Evolutionary conservation across 179 eudicot genomes (phyloP).

Genomic region (Carnegiea gigantea): DNA sequence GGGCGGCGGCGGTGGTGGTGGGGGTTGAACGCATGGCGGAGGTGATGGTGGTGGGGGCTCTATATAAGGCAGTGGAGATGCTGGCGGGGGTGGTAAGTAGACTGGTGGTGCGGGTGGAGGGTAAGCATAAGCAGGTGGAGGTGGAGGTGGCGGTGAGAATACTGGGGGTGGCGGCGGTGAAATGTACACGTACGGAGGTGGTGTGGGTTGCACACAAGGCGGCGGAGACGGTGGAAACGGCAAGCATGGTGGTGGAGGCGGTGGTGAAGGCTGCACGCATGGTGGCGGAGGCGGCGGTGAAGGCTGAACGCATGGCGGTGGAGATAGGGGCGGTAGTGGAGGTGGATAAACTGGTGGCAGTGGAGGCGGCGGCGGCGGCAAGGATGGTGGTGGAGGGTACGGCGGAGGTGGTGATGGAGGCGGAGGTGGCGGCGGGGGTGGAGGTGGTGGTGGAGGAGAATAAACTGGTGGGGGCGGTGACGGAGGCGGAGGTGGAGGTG

Average conservation of each 20-base stretch:
- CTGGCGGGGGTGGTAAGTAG: slow-evolving; percentile 7
- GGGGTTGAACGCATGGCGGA: slow-evolving; percentile 17
- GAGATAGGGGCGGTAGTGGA: slow-evolving; percentile 32
- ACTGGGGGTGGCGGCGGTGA: slow-evolving; percentile 31
- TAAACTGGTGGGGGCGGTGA: slow-evolving; percentile 22
- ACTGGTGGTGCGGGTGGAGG: slow-evolving; percentile 25
- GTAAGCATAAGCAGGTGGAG: slow-evolving; percentile 12
- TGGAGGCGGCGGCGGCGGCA: slow-evolving; percentile 36
- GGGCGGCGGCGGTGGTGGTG: slow-evolving; percentile 28
- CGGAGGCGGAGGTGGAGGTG: slow-evolving; percentile 8
- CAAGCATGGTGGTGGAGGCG: slow-evolving; percentile 30
- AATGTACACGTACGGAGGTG: slow-evolving; percentile 25
- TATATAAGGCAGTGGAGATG: no score
- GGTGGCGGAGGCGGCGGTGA: slow-evolving; percentile 24
- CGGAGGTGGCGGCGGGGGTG: slow-evolving; percentile 33
- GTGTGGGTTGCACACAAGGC: slow-evolving; percentile 24
- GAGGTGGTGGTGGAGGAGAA: slow-evolving; percentile 23
- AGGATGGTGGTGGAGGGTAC: slow-evolving; percentile 20
- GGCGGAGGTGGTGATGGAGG: slow-evolving; percentile 31
- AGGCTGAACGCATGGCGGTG: slow-evolving; percentile 32
- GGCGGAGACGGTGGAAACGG: slow-evolving; percentile 39
- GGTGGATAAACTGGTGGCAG: slow-evolving; percentile 29
- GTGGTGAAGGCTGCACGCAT: slow-evolving; percentile 28
- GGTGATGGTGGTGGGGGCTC: slow-evolving; percentile 16
- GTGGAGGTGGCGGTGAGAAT: slow-evolving; percentile 19